Conservation (phyloP, 2,329 filamentous ascomycete genomes). For the Hypoxylon sp. region DNA sequence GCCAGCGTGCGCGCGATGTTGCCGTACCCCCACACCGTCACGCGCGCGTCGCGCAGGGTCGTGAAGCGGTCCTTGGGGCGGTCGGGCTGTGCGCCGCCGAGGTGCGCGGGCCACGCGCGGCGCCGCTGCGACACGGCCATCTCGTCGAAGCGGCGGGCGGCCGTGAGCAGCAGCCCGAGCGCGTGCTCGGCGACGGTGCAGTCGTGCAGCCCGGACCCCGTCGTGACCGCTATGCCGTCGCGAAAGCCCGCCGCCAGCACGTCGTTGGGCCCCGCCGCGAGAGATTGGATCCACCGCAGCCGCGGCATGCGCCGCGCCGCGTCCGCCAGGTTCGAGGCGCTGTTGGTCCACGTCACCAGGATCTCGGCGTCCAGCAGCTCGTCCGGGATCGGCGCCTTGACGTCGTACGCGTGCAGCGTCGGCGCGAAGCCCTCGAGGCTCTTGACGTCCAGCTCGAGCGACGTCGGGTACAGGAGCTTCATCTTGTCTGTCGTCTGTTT, state of each 20-base stretch:
- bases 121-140: constrained; percentile 69
- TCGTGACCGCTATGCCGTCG: constrained; percentile 60
- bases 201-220: constrained; percentile 70
- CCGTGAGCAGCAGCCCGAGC: constrained; percentile 63
- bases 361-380: constrained; percentile 66
- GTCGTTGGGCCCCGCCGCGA: constrained; percentile 72
- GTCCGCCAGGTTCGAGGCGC: constrained; percentile 63
- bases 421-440: constrained; percentile 66
- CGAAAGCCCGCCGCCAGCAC: constrained; percentile 67
- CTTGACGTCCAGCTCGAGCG: constrained; percentile 62
- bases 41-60: constrained; percentile 64
- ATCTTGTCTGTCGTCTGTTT: constrained; percentile 52
- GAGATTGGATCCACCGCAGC: constrained; percentile 71
- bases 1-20: constrained; percentile 70
- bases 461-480: constrained; percentile 74
- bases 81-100: constrained; percentile 68
- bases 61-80: constrained; percentile 64
- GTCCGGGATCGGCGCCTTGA: constrained; percentile 62
- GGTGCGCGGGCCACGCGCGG: constrained; percentile 65
- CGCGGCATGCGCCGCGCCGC: constrained; percentile 63
- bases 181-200: constrained; percentile 71
- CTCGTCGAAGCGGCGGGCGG: constrained; percentile 65
- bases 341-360: constrained; percentile 70
- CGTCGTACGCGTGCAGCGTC: constrained; percentile 66
- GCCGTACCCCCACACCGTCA: constrained; percentile 71